Base-by-base conservation (phyloP, 768 basidiomycete genomes). In the Leucosporidium creatinivorum region DNA sequence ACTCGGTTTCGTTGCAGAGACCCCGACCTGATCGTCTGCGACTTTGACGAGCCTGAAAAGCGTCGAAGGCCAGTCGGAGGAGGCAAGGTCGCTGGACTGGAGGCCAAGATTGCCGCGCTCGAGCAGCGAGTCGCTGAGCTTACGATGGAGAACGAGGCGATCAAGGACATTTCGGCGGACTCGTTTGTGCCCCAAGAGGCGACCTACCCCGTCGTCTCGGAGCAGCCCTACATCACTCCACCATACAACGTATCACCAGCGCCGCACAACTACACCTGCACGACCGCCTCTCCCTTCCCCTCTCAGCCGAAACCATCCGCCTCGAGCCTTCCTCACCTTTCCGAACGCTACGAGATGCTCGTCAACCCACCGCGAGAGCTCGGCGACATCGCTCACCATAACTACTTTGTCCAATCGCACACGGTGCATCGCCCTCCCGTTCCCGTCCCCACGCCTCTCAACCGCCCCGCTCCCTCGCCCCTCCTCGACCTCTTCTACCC, bases 1-100 rank as follows among this genome's bases (percentile, higher is more conserved):
- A 44, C 15, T 44, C 15, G 8, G 5, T 15, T 7, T 2, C 8
- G 15, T 17, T 44, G 15, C 39, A 44, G 39, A 17, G 39, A 44
- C 15, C 39, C 39, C 2, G 15, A 44, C 13, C 15, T n/a, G 10
- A 56, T 56, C 54, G 13, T 47, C 26, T 61, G 60, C 49, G 50
- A 61, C 31, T 61, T 50, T 25, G 60, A 61, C 21, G 60, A 61
- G 30, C 47, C 47, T 3, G 50, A 61, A 31, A 61, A 61, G 49
- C 48, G 60, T 8, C 49, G 50, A 30, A 28, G 60, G 9, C 23
- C 48, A 7, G 36, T 28, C 25, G 60, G 49, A 5, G 19, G 21
- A 12, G 23, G 30, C 47, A 61, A 61, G 47, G 50, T 61, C 12
- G 48, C 60, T 17, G 30, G 21, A 17, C 19, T 61, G 25, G 60